These are phyloP conservation scores for Fusarium nanum DNA, from an alignment of 2,329 filamentous ascomycete genomes.

Conservation along the genomic window DNA sequence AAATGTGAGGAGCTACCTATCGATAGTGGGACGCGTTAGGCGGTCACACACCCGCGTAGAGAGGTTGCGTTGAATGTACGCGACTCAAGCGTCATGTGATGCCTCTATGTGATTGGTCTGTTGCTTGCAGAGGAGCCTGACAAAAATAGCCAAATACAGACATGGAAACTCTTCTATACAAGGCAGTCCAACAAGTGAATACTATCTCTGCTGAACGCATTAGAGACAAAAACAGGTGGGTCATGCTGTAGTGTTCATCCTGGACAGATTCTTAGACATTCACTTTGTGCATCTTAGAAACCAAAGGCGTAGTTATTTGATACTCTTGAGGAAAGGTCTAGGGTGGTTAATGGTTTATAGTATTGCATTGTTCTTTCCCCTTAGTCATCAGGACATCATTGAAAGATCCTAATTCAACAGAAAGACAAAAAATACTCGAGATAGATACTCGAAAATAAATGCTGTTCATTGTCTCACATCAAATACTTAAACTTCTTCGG, in stretches of 20 bases:
- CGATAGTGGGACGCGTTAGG: conserved; percentile 45
- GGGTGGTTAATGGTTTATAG: background rate
- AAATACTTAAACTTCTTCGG: background rate
- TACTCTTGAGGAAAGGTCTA: background rate
- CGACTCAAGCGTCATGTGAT: conserved; percentile 32
- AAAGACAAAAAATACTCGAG: background rate
- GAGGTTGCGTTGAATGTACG: conserved; percentile 40
- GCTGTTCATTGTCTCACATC: background rate
- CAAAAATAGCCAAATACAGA: background rate
- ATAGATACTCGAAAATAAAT: background rate
- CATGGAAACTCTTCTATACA: background rate
- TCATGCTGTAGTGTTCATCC: background rate
- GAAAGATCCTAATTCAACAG: background rate
- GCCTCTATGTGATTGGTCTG: background rate
- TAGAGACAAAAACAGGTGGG: background rate
- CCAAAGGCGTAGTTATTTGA: background rate
- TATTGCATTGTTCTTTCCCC: background rate
- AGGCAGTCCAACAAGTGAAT: background rate
- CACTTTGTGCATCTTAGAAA: background rate
- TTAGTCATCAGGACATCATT: background rate
- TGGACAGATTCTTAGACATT: background rate
- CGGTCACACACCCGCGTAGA: conserved; percentile 47
- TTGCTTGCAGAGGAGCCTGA: background rate
- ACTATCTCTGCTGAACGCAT: background rate
- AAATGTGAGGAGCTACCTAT: conserved; percentile 26